Evolutionary conservation across 371 early-diverging fungal genomes (phyloP).

Genomic region (Mucor racemosus): DNA sequence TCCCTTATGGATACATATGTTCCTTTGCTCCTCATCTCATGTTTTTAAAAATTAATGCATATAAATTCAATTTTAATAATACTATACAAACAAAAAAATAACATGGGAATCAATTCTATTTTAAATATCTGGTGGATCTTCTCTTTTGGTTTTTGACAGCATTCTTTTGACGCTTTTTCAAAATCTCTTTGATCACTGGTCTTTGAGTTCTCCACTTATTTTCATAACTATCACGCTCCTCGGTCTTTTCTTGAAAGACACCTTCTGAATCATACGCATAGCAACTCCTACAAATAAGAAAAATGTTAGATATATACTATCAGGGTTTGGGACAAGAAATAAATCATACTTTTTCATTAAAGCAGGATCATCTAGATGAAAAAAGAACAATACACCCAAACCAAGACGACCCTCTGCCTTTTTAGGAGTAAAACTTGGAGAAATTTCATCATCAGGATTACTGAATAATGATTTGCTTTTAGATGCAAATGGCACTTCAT

Average conservation of each 20-base stretch:
- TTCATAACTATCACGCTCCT: slow-evolving; percentile 35
- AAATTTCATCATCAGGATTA: slow-evolving; percentile 6
- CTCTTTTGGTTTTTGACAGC: slow-evolving; percentile 35
- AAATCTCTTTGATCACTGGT: slow-evolving; percentile 30
- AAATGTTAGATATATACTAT: background rate
- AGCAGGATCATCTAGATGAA: slow-evolving; percentile 41
- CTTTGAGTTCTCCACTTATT: slow-evolving; percentile 37
- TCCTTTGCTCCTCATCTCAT: too few species aligned
- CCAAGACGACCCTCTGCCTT: slow-evolving; percentile 30
- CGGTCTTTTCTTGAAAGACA: slow-evolving; percentile 37
- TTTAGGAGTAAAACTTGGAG: slow-evolving; percentile 19
- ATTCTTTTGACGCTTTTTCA: slow-evolving; percentile 45
- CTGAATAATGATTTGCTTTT: slow-evolving; percentile 20
- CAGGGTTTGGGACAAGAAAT: background rate
- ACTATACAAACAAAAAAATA: background rate
- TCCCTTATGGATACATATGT: too few species aligned
- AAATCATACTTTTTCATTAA: slow-evolving; percentile 43
- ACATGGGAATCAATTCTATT: slow-evolving; percentile 17
- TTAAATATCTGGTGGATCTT: slow-evolving; percentile 16
- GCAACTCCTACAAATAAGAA: slow-evolving; percentile 39
- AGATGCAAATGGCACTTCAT: slow-evolving; percentile 13
- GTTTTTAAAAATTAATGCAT: too few species aligned
- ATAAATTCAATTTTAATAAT: background rate
- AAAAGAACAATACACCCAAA: slow-evolving; percentile 49
- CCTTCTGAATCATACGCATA: slow-evolving; percentile 48